A percentile compares a stretch with the other conserved stretches of the same genome.
phyloP scores from a whole-genome alignment of 768 basidiomycete genomes.

The Mycena venus region DNA sequence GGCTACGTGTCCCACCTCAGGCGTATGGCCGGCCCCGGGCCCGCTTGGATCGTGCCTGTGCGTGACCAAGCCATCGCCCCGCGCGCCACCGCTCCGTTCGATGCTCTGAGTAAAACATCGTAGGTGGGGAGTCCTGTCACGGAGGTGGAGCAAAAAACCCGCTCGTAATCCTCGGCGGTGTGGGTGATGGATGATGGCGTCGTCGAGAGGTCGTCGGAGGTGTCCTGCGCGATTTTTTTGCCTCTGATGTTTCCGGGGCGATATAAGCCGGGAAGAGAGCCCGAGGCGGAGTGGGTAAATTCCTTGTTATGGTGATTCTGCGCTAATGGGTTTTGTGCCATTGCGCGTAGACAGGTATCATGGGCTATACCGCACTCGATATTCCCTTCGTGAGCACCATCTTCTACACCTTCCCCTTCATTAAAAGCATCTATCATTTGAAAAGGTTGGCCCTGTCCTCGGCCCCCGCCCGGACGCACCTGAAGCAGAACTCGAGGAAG shows the following conservation, averaged over 20 bases:
- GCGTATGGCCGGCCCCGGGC: slow-evolving; percentile 67
- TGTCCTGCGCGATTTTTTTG: slow-evolving; percentile 69
- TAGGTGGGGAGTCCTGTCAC: slow-evolving; percentile 65
- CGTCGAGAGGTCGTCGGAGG: slow-evolving; percentile 62
- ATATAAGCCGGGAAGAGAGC: slow-evolving; percentile 61
- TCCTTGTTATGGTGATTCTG: background rate
- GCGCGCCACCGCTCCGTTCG: slow-evolving; percentile 50
- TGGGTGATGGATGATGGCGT: slow-evolving; percentile 71
- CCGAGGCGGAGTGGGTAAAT: slow-evolving; percentile 88
- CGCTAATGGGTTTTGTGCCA: background rate
- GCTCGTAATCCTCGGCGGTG: slow-evolving; percentile 84
- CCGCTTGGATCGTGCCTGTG: slow-evolving; percentile 71
- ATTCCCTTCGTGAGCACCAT: slow-evolving; percentile 78
- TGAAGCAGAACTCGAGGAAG: too few species aligned
- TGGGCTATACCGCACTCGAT: slow-evolving; percentile 75
- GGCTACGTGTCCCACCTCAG: slow-evolving; percentile 85
- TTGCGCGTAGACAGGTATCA: slow-evolving; percentile 81
- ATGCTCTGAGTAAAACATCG: slow-evolving; percentile 56
- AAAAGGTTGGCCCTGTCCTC: slow-evolving; percentile 64
- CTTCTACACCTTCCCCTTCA: too few species aligned
- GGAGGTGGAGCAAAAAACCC: too few species aligned
- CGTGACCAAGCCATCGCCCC: slow-evolving; percentile 76
- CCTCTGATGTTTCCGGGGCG: slow-evolving; percentile 68
- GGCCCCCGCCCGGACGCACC: slow-evolving; percentile 14
- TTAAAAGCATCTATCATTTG: background rate